Evolutionary conservation across 1,139 yeast species (phyloP).

Genomic region (Barnettozyma hawaiiensis): DNA sequence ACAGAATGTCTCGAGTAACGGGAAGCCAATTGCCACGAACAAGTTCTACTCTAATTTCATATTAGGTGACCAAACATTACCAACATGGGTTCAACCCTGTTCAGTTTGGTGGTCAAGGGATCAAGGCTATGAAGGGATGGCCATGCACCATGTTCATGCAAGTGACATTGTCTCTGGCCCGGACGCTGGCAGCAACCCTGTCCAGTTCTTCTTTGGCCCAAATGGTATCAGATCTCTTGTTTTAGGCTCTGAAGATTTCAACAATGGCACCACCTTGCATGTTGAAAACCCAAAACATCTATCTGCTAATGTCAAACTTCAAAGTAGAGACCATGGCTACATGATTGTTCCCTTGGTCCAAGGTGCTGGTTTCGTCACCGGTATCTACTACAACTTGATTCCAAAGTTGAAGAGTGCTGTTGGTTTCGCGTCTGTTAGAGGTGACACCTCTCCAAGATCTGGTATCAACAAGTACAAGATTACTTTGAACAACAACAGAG

Average conservation of each 20-base stretch:
- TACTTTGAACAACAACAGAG: slow-evolving; percentile 33
- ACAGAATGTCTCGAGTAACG: slow-evolving; percentile 33
- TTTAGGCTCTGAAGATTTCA: slow-evolving; percentile 32
- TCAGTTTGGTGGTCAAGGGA: slow-evolving; percentile 58
- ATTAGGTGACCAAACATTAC: slow-evolving; percentile 57
- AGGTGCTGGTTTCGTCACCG: slow-evolving; percentile 72
- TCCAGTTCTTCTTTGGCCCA: slow-evolving; percentile 32
- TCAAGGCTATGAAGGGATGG: slow-evolving; percentile 46
- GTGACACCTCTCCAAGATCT: slow-evolving; percentile 27
- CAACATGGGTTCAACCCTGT: slow-evolving; percentile 80
- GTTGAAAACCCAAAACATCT: slow-evolving; percentile 29
- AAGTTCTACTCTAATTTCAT: slow-evolving; percentile 79
- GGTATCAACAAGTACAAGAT: slow-evolving; percentile 39
- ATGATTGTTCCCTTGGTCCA: slow-evolving; percentile 40
- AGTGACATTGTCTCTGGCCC: slow-evolving; percentile 64
- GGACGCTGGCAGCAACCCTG: slow-evolving; percentile 30
- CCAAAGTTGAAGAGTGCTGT: slow-evolving; percentile 58
- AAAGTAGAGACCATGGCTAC: slow-evolving; percentile 23
- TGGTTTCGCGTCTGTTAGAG: slow-evolving; percentile 49
- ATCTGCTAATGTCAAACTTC: slow-evolving; percentile 27
- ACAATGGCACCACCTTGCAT: slow-evolving; percentile 22
- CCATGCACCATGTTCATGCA: slow-evolving; percentile 57
- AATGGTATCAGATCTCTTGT: slow-evolving; percentile 31
- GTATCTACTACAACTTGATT: slow-evolving; percentile 48
- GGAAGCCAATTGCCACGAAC: slow-evolving; percentile 64